Evolutionary conservation across 352 stramenopile species (phyloP), one percentile per base, ranked within the genome.

Genomic region (Phytopythium cucurbitacearum): DNA sequence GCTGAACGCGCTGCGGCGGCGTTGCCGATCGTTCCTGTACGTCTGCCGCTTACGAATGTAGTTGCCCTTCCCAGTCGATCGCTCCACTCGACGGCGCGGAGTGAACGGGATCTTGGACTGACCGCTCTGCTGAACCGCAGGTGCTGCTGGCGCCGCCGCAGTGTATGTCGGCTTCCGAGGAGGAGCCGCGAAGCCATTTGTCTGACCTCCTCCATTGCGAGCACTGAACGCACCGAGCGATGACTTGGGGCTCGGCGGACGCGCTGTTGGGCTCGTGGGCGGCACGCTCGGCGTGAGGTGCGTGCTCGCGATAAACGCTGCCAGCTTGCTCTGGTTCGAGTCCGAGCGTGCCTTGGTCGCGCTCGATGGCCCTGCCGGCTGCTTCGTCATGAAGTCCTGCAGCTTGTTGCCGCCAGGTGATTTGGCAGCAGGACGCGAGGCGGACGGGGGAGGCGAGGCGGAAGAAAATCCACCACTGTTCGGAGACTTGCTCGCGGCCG

Each of bases 21-120:
- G 65, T 21, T 77, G 71, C 16, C 63, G 68, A 28, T 62, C 58
- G 6, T 67, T 50, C 49, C 76, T 74, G 70, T 92, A 95, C 57
- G 85, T 94, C 46, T 85, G 80, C 37, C 79, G 83, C 50, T 85
- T 81, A 15, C 76, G 79, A 15, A 94, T 67, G 53, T 85, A 94
- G 53, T 89, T 85, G 38, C 75, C 62, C 7, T 63, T 69, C 15
- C 80, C 77, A 7, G 83, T 83, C 5, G 85, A 95, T 2, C 81
- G 78, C 28, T 81, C 62, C 6, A 76, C 74, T 39, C 67, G 64
- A 53, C 73, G 59, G 4, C 80, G 75, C 21, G 76, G 76, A 21
- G 62, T 73, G 55, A 84, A 81, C 4, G 73, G 67, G 28, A 73
- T 57, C 32, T 69, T 72, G 21, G 75, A 83, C 44, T 50, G 11